Base-by-base conservation (phyloP, 2,329 filamentous ascomycete genomes). In the Hypomyces perniciosus region DNA sequence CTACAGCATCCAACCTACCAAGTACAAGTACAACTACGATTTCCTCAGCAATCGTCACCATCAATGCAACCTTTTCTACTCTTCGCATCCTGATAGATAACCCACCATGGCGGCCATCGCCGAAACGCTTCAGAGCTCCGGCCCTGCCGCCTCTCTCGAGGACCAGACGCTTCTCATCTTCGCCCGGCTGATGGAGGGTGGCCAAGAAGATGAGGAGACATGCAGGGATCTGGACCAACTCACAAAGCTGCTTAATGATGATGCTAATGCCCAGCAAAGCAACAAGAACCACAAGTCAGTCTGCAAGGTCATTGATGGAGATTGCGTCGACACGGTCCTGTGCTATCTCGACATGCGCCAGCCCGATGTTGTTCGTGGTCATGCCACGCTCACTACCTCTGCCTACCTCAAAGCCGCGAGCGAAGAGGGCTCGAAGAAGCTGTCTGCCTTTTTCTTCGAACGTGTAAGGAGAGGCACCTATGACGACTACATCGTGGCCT, bases 401-500 rank as follows among this genome's bases (percentile, higher is more conserved):
- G 90, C 92, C 59, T 88, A 93, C 62, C 79, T 96, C 54, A 87
- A 92, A 65, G 83, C 85, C 29, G 83, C 87, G 3, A 82, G 83
- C 48, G 81, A 91, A 9, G 77, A 80, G 6, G 89, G 90, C 4
- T 78, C 83, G 57, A 76, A 81, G 57, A 79, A 84, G 57, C 80
- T 96, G 45, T 80, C 81, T 5, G 78, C 79, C 5, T 92, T 93
- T 65, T 87, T 96, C 65, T 84, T 84, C 48, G 74, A 80, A 12
- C 83, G 85, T 48, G 76, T 95, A 12, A 72, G 79, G 58, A 83
- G 85, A 56, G 84, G 84, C 47, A 92, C 86, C 27, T 88, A 90
- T 56, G 91, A 96, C 61, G 89, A 95, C 67, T 82, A 95, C 58
- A 89, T 96, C 49, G 77, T 93, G 45, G 91, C 91, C 5, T 97